phyloP scores from a whole-genome alignment of 1,139 yeast species.

The Saccharomyces pastorianus region DNA sequence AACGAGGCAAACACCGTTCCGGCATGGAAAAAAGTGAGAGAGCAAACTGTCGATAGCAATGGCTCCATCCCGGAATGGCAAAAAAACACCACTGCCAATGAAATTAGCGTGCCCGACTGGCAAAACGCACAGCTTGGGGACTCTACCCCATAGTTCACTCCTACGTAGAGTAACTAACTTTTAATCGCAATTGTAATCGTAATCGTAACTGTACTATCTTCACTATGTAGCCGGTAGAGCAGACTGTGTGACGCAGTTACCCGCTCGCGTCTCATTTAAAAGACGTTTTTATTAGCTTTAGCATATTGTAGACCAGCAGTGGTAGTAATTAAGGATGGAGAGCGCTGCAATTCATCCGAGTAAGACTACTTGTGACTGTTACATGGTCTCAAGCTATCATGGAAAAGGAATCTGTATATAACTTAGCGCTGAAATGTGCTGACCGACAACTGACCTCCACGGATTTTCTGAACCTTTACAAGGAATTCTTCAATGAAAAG shows the following conservation, averaged over 20 bases:
- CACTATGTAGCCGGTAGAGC: too few species aligned
- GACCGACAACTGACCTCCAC: constrained; percentile 22
- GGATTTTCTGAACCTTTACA: constrained; percentile 28
- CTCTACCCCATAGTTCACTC: background rate
- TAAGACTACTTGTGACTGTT: background rate
- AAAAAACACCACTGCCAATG: constrained; percentile 9
- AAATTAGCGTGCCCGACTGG: constrained; percentile 3
- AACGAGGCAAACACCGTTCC: constrained; percentile 29
- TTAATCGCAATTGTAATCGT: too few species aligned
- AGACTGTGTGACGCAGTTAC: too few species aligned
- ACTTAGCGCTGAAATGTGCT: constrained; percentile 25
- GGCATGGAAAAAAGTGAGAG: constrained; percentile 27
- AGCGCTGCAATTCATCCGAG: too few species aligned
- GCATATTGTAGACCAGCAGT: too few species aligned
- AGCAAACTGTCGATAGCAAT: constrained; percentile 9
- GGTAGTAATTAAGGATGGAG: too few species aligned
- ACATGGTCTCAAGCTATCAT: constrained; percentile 4
- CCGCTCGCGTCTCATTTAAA: too few species aligned
- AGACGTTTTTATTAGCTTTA: too few species aligned
- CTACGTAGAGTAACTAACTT: background rate
- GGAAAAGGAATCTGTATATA: constrained; percentile 20
- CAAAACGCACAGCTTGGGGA: constrained; percentile 1
- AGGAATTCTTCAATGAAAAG: constrained; percentile 29
- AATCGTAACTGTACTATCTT: too few species aligned
- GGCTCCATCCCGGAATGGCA: constrained; percentile 28